Evolutionary conservation across 805 yeast species (phyloP), one percentile per base, ranked within the genome.

Genomic region (Hanseniaspora meyeri): DNA sequence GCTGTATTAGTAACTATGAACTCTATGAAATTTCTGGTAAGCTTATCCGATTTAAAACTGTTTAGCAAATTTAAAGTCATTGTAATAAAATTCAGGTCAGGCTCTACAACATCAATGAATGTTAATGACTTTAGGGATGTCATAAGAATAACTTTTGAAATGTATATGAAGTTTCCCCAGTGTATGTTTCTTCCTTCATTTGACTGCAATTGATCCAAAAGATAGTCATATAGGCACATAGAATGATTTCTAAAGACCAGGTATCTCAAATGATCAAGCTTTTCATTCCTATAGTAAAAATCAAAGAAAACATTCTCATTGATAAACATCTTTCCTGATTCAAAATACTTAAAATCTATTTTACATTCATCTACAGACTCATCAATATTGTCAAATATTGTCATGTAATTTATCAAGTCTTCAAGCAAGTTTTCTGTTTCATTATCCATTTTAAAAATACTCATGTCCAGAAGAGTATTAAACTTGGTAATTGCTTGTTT

Each of bases 181-280:
- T 63, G 63, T 69, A 61, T 59, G 59, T 43, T 31, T 47, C 59
- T 43, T 3, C 2, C 36, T 10, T 8, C 27, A 37, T 32, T 40
- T 19, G n/a, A 11, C 37, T 9, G 27, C 8, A 59, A 64, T 49
- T 53, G 59, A 55, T 58, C 65, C 34, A 62, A 60, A 4, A 72
- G 59, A 43, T 69, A 73, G 6, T 68, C 66, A 39, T 85, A 75
- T 59, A 81, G 77, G 36, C 87, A 74, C 62, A 87, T 75, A 0
- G 95, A 96, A 57, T 95, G 72, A 65, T 91, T 93, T 61, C 96
- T 77, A 65, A 81, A 81, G 1, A 85, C 83, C 61, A 93, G 72
- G 64, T 86, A 89, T 52, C 95, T 76, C 37, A 93, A 72, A 11
- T 82, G 77, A 61, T 83, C 81, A 27, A 90, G 14, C 14, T 51